Base-by-base conservation (phyloP, 495 filamentous ascomycete genomes). In the Penicillium pulvis region DNA sequence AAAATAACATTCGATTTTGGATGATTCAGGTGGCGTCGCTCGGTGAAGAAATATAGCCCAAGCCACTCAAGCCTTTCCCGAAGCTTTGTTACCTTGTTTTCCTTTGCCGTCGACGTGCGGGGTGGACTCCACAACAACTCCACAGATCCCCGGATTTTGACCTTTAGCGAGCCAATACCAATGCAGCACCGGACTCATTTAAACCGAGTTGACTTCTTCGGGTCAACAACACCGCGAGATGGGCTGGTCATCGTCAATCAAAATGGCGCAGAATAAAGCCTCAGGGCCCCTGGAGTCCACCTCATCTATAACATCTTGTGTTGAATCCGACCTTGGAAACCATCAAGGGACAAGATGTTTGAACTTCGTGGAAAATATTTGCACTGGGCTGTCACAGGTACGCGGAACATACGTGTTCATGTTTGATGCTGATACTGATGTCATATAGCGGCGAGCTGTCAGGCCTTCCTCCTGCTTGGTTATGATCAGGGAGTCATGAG, bases 401-500 rank as follows among this genome's bases (percentile, higher is more conserved):
- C 8, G 33, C 20, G 12, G 11, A 12, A 4, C 20, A 23, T 6
- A 17, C 28, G 33, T 2, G 5, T 46, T 55, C 1, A 19, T 11
- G 4, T 23, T 9, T 10, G 30, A 28, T 2, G 31, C 26, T 17
- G 12, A 50, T 42, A 42, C 47, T 43, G 11, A 47, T 17, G 17
- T 10, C 42, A 54, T 49, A 14, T 19, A 36, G 65, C 65, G 14
- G 62, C 62, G 16, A 60, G 59, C 35, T 76, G 71, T 55, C 71
- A 74, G 62, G 71, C 71, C 20, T 76, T 76, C 26, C 60, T 76
- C 24, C 56, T 76, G 3, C 62, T 76, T 12, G 73, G 73, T 0
- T 76, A 71, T 63, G 73, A 76, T 36, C 71, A 76, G 53, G 73
- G 71, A 11, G 72, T 75, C 12, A 76, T 76, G 73, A 65, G 65